Evolutionary conservation across 192 early-diverging fungal species (phyloP), one percentile per base, ranked within the genome.

Genomic region (Coemansia sp.): DNA sequence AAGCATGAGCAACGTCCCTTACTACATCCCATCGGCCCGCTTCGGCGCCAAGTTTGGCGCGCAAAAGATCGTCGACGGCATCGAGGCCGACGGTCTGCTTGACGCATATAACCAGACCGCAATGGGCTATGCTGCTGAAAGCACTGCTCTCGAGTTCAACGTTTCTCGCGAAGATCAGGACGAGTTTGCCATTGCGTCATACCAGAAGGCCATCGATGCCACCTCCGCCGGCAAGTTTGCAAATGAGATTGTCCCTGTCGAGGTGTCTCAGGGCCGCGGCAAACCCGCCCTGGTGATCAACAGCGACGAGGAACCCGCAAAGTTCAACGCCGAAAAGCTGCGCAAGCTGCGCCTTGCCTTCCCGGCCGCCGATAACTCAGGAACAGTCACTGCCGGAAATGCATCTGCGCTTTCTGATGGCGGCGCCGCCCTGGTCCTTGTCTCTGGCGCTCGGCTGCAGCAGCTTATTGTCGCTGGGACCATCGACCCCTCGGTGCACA

Each of bases 321-420:
- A 88, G 79, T 79, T 90, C 56, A 94, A 94, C 61, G 78, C 84
- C 29, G 89, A 89, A 35, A 98, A 98, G 78, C 81, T 98, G 20
- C 85, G 91, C 58, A 85, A 89, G 47, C 84, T 97, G 68, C 89
- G 89, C 57, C 91, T 94, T 16, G 91, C 91, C 13, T 98, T 98
- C 83, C 83, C 88, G 51, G 67, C 87, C 51, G 86, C 83, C 39
- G 85, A 86, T 24, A 68, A 72, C 27, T 22, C 61, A 4, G 96
- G 96, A 57, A 91, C 94, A 3, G 94, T 97, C 49, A 98, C 96
- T 27, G 95, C 96, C 11, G 86, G 88, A 55, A 93, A 93, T 67
- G 87, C 91, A 0, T 90, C 89, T 9, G 86, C 87, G 19, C 81
- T 93, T n/a, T 89, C 87, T 14, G 91, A 93, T 63, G 91, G 91